These are phyloP conservation scores for Canavalia gladiata DNA, from an alignment of 306 rosid genomes.

Conservation along the genomic window DNA sequence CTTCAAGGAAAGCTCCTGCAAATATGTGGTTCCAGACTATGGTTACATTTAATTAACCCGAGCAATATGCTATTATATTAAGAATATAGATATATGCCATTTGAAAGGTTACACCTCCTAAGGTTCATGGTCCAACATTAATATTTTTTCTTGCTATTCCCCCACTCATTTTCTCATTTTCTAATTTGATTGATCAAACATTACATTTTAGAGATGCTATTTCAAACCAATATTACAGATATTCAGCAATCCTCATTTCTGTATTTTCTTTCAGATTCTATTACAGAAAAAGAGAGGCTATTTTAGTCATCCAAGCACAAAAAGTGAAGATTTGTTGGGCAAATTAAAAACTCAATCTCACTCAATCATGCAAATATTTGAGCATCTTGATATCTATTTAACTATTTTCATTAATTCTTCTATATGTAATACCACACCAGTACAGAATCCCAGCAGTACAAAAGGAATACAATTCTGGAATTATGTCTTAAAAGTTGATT, in stretches of 20 bases:
- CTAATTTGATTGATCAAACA: not conserved
- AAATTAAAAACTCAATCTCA: slow-evolving; percentile 26
- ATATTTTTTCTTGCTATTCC: not conserved
- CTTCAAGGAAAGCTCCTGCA: slow-evolving; percentile 88
- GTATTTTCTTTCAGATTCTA: slow-evolving; percentile 21
- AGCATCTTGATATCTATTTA: slow-evolving; percentile 33
- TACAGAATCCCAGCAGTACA: slow-evolving; percentile 26
- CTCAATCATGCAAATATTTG: slow-evolving; percentile 29
- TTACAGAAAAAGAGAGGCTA: not conserved
- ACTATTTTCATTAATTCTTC: not conserved
- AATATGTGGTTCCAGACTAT: slow-evolving; percentile 18
- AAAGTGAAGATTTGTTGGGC: slow-evolving; percentile 2
- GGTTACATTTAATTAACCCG: slow-evolving; percentile 23
- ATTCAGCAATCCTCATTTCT: slow-evolving; percentile 15
- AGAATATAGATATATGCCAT: not conserved
- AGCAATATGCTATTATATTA: slow-evolving; percentile 15
- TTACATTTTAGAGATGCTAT: not conserved
- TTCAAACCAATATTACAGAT: slow-evolving; percentile 12
- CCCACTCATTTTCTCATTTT: slow-evolving; percentile 17
- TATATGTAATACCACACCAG: not conserved
- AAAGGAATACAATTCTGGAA: not conserved
- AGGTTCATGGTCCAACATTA: slow-evolving; percentile 27
- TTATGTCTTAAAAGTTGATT: not conserved
- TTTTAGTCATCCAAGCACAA: slow-evolving; percentile 7
- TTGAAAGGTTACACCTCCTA: slow-evolving; percentile 14